Conservation (phyloP, 352 stramenopile genomes). For the Phytophthora ohioensis region DNA sequence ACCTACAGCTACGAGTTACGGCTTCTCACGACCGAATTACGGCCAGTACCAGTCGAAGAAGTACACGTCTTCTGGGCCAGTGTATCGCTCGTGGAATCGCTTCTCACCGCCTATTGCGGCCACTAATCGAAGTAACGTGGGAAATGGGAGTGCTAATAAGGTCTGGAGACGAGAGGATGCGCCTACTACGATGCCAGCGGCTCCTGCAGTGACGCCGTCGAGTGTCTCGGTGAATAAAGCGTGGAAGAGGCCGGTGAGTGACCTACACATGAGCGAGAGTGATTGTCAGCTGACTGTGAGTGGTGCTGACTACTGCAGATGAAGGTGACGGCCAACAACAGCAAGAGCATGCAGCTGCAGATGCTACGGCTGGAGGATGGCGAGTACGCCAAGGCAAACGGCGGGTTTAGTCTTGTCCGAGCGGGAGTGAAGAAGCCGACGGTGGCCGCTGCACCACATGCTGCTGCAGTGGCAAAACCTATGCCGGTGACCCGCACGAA, state of each 20-base stretch:
- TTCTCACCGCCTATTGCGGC: constrained; percentile 4
- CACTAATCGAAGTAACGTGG: constrained; percentile 11
- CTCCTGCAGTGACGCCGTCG: neutral
- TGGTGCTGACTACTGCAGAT: constrained; percentile 24
- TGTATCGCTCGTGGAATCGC: constrained; percentile 61
- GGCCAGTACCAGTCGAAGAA: constrained; percentile 16
- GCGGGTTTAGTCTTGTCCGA: constrained; percentile 77
- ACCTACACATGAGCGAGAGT: neutral
- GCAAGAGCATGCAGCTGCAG: constrained; percentile 61
- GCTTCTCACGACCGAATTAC: constrained; percentile 2
- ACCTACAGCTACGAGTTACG: neutral
- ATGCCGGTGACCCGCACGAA: constrained; percentile 25
- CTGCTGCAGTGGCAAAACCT: constrained; percentile 7
- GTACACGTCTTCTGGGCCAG: constrained; percentile 20
- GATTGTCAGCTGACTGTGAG: constrained; percentile 9
- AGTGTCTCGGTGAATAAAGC: constrained; percentile 31
- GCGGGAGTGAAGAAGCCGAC: constrained; percentile 54
- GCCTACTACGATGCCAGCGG: neutral
- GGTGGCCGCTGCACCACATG: neutral
- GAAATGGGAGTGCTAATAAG: constrained; percentile 53
- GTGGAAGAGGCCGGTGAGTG: constrained; percentile 47
- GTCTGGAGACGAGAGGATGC: constrained; percentile 55
- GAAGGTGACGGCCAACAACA: constrained; percentile 40
- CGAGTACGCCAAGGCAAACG: constrained; percentile 78
- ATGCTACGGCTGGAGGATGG: constrained; percentile 70